These are phyloP conservation scores for Penicillium sp. DNA, from an alignment of 2,329 filamentous ascomycete species.

Conservation along the genomic window DNA sequence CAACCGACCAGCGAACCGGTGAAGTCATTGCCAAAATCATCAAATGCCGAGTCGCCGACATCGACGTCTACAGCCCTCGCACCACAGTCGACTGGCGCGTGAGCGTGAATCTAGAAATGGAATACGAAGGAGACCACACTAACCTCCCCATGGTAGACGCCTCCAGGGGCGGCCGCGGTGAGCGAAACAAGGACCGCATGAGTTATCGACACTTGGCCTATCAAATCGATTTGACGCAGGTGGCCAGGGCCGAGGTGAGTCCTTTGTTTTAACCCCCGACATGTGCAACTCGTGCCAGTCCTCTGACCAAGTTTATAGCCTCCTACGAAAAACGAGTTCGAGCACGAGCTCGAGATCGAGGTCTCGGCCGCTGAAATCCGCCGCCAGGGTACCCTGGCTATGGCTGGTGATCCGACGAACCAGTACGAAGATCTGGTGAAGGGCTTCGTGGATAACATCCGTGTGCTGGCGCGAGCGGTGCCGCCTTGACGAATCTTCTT, in stretches of 20 bases:
- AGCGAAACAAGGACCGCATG: conserved; percentile 83
- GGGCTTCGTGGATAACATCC: conserved; percentile 51
- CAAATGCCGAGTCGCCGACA: conserved; percentile 81
- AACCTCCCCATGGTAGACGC: conserved; percentile 48
- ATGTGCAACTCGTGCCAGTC: conserved; percentile 8
- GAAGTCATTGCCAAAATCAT: conserved; percentile 78
- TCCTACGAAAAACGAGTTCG: conserved; percentile 39
- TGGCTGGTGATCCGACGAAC: conserved; percentile 38
- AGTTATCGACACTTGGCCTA: conserved; percentile 87
- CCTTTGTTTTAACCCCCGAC: not conserved
- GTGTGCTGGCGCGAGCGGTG: conserved; percentile 44
- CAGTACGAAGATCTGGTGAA: conserved; percentile 48
- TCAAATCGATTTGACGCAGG: conserved; percentile 90
- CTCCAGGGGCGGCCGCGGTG: conserved; percentile 42
- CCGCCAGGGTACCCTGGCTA: conserved; percentile 43
- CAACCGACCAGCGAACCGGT: conserved; percentile 69
- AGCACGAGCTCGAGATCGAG: conserved; percentile 52
- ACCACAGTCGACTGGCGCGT: conserved; percentile 85
- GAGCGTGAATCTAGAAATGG: conserved; percentile 92
- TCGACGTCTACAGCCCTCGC: conserved; percentile 80
- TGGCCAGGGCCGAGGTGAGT: conserved; percentile 57
- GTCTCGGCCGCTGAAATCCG: conserved; percentile 47
- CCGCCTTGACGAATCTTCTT: conserved; percentile 28
- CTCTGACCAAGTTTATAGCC: conserved; percentile 24
- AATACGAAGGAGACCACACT: conserved; percentile 68